Conservation (phyloP, 441 rosid species). For the Aquilaria agallochum region DNA sequence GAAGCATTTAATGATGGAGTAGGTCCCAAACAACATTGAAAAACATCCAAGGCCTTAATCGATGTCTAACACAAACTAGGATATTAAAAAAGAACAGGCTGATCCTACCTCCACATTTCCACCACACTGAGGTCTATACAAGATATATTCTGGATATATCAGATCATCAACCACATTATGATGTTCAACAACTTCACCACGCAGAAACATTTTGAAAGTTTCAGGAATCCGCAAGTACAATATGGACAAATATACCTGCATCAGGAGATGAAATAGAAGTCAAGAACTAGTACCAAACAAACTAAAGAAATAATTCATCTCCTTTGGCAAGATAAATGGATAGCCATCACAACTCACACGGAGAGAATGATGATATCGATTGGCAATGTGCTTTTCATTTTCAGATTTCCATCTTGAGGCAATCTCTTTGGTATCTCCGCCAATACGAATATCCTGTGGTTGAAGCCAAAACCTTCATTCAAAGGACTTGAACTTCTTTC, state of each 20-base stretch:
- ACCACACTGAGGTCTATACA: constrained; percentile 75
- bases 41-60: constrained; percentile 7
- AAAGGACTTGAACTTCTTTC: constrained; percentile 15
- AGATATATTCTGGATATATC: constrained; percentile 67
- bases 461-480: constrained; percentile 15
- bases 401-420: constrained; percentile 30
- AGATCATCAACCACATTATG: constrained; percentile 90
- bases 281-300: constrained; percentile 4
- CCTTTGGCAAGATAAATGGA: background rate
- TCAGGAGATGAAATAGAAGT: constrained; percentile 17
- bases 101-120: constrained; percentile 58
- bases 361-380: constrained; percentile 61
- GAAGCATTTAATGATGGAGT: constrained; percentile 3
- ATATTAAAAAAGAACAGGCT: background rate
- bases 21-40: constrained; percentile 7
- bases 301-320: background rate
- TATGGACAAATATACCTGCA: constrained; percentile 82
- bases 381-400: constrained; percentile 74
- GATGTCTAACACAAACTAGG: background rate
- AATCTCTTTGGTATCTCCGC: constrained; percentile 50
- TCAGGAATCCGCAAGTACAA: constrained; percentile 81
- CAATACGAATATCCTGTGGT: constrained; percentile 73
- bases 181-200: constrained; percentile 71
- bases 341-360: constrained; percentile 49
- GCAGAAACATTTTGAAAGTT: constrained; percentile 65